Base-by-base conservation (phyloP, 2,329 filamentous ascomycete species). In the Lecanicillium sp. region DNA sequence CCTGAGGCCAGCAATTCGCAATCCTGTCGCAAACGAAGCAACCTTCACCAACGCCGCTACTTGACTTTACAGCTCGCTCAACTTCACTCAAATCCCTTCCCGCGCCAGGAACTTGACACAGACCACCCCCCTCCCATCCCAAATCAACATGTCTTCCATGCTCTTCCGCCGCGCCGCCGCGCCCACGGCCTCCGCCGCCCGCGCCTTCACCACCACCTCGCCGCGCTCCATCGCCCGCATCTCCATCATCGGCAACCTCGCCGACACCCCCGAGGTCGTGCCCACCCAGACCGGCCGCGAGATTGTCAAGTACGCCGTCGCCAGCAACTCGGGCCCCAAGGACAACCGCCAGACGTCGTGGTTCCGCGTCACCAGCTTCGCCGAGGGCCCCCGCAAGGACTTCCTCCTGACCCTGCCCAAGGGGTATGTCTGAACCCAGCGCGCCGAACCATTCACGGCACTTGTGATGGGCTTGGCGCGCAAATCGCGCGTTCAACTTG, bases 211-310 rank as follows among this genome's bases (percentile, higher is more conserved):
- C 72, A 82, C 83, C 58, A 83, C 85, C 37, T 71, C 81, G 33
- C 67, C 78, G 42, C 77, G 79, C 53, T 69, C 76, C 54, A 62
- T 93, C 56, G 87, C 93, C 57, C 86, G 84, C 68, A 86, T 98
- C 73, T 86, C 83, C 60, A 74, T 98, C 67, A 78, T 96, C 58
- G 93, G 93, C 62, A 86, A 90, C 67, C 81, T 98, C 44, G 89
- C 79, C 52, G 79, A 82, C 58, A 77, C 81, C 45, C 91, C 93
- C 50, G 90, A 96, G 74, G 60, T 90, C 56, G 74, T 78, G 30
- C 67, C 81, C 51, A 87, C 86, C 40, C 77, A 79, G 59, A 83
- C 72, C 44, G 89, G 89, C 50, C 77, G 76, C 54, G 86, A 94
- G 54, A 61, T 95, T 50, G 63, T 97, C 61, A 80, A 78, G 59